Evolutionary conservation across 176 grass and related monocot genomes (phyloP).

Genomic region (Chloris gayana): DNA sequence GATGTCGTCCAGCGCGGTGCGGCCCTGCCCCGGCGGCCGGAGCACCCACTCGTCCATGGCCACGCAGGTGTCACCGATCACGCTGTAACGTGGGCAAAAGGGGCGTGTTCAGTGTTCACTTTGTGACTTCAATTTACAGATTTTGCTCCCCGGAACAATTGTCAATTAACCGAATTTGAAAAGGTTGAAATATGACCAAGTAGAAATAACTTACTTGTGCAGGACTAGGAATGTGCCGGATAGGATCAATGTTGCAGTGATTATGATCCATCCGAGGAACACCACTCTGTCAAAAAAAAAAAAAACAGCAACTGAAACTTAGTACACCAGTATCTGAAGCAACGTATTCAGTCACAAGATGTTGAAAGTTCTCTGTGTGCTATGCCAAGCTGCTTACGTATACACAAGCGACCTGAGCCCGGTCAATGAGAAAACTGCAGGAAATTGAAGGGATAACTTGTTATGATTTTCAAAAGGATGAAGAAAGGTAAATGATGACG

Average conservation of each 20-base stretch:
- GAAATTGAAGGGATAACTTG: not conserved
- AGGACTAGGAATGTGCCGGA: constrained; percentile 69
- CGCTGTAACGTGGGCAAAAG: constrained; percentile 31
- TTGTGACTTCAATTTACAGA: not conserved
- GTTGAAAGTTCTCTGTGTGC: not conserved
- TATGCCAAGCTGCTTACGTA: constrained; percentile 51
- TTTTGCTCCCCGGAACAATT: no score
- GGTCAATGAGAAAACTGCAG: constrained; percentile 67
- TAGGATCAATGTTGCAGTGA: constrained; percentile 57
- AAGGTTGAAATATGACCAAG: not conserved
- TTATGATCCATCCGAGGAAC: constrained; percentile 67
- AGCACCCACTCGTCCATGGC: constrained; percentile 85
- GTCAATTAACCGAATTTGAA: not conserved
- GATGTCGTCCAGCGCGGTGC: constrained; percentile 78
- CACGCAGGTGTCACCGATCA: constrained; percentile 69
- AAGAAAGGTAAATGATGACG: not conserved
- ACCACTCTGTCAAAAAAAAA: constrained; percentile 54
- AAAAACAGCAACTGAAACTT: constrained; percentile 12
- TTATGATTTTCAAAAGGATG: not conserved
- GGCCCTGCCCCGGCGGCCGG: constrained; percentile 45
- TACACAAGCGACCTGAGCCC: constrained; percentile 54
- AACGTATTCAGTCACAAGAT: not conserved
- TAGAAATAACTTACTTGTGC: constrained; percentile 57
- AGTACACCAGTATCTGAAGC: constrained; percentile 7
- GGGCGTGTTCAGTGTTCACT: no score